phyloP scores from a whole-genome alignment of 2,329 filamentous ascomycete genomes.

The Fonsecaea nubica region DNA sequence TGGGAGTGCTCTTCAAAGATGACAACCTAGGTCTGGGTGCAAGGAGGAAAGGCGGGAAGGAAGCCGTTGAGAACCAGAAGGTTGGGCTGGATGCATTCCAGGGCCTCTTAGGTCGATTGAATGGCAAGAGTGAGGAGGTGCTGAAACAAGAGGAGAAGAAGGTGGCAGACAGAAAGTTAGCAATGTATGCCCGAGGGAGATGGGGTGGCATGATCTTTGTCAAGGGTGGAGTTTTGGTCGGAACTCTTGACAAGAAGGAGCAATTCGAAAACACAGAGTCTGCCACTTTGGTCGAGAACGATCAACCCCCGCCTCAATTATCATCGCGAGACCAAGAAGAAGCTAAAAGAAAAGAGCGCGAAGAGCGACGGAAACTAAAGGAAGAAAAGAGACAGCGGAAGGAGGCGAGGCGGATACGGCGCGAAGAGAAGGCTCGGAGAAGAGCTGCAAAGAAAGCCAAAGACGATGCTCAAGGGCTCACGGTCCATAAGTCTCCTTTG shows the following conservation, averaged over 20 bases:
- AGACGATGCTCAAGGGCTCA: conserved; percentile 31
- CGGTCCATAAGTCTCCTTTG: conserved; percentile 20
- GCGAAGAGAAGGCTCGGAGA: conserved; percentile 44
- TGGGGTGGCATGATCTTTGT: conserved; percentile 87
- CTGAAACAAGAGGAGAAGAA: conserved; percentile 73
- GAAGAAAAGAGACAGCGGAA: conserved; percentile 41
- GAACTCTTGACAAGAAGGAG: conserved; percentile 55
- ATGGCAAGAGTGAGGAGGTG: conserved; percentile 80
- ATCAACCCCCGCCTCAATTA: background rate
- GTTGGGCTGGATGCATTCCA: conserved; percentile 88
- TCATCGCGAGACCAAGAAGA: conserved; percentile 34
- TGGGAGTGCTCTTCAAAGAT: conserved; percentile 69
- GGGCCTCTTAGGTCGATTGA: conserved; percentile 83
- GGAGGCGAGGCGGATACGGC: conserved; percentile 43
- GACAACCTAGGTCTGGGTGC: conserved; percentile 91
- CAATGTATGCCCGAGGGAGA: conserved; percentile 74
- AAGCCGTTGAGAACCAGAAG: conserved; percentile 69
- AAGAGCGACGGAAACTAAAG: conserved; percentile 40
- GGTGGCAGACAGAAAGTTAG: conserved; percentile 73
- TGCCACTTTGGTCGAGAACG: conserved; percentile 46
- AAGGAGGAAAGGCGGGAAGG: conserved; percentile 61
- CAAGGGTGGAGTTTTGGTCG: conserved; percentile 75
- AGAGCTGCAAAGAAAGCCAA: conserved; percentile 35
- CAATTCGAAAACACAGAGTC: conserved; percentile 49
- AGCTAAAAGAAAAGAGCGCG: conserved; percentile 42